These are phyloP conservation scores for Wickerhamomyces chambardii DNA, from an alignment of 805 yeast species.

Conservation along the genomic window DNA sequence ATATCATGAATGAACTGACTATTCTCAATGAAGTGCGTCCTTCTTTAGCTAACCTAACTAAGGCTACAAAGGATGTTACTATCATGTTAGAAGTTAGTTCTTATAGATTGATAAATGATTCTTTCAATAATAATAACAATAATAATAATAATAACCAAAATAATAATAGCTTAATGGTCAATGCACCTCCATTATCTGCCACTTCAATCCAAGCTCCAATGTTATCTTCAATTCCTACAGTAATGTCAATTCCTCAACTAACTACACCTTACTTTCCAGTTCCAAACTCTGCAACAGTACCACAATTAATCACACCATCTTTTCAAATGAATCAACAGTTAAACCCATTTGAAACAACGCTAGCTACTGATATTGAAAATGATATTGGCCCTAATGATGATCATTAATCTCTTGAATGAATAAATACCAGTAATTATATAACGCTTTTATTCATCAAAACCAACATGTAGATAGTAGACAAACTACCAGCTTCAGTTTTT, in stretches of 20 bases:
- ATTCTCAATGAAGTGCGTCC: constrained; percentile 72
- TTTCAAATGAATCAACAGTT: not conserved
- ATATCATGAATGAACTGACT: constrained; percentile 75
- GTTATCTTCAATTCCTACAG: constrained; percentile 18
- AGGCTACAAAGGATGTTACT: constrained; percentile 87
- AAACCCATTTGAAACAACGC: constrained; percentile 17
- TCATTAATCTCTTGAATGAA: too few species aligned
- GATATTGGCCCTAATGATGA: too few species aligned
- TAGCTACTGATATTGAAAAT: not conserved
- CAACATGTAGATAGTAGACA: too few species aligned
- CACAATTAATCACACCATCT: constrained; percentile 1
- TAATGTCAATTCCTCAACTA: constrained; percentile 20
- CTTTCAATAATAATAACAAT: not conserved
- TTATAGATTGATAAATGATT: constrained; percentile 25
- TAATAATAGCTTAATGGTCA: constrained; percentile 3
- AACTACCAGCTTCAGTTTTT: too few species aligned
- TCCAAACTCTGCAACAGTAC: constrained; percentile 1
- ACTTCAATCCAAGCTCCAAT: constrained; percentile 11
- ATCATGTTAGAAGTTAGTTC: constrained; percentile 68
- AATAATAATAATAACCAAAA: constrained; percentile 1
- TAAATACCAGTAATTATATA: too few species aligned
- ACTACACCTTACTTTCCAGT: constrained; percentile 12
- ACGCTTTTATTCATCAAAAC: too few species aligned
- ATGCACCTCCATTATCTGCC: constrained; percentile 9
- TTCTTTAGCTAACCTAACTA: constrained; percentile 71